Evolutionary conservation across 106 monocot genomes (phyloP), one percentile per base, ranked within the genome.

Genomic region (Acorus gramineus): DNA sequence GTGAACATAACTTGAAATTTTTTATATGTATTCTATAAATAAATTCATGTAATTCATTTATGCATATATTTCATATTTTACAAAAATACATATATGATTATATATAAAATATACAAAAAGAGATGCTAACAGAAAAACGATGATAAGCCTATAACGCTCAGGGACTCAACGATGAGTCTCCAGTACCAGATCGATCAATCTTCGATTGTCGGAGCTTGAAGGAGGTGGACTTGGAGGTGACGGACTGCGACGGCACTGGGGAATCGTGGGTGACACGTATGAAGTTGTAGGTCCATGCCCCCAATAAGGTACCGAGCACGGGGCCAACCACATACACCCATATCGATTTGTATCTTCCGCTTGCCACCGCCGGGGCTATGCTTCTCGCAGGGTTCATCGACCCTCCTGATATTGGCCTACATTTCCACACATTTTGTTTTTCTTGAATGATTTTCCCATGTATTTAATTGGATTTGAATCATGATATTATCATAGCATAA

Each of bases 381-480:
- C 71, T 85, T 60, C 89, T 78, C 51, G 80, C 85, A 8, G 89
- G 89, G 64, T 89, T 89, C 89, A 89, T 89, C 44, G 89, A 89
- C 47, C 85, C 89, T 8, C 85, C 89, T 0, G 89, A 89, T 9
- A 89, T 66, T 9, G 85, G 89, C 85, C 89, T 89, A 79, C 75
- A 79, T 52, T 53, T 63, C 5, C 45, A 64, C 7, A 14, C 6
- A 5, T 28, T 7, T 58, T n/a, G n/a, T n/a, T n/a, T n/a, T n/a
- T n/a, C n/a, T n/a, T n/a, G n/a, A n/a, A n/a, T n/a, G n/a, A n/a
- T n/a, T n/a, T n/a, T n/a, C n/a, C n/a, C n/a, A n/a, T n/a, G n/a
- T n/a, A n/a, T n/a, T n/a, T n/a, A n/a, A n/a, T n/a, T n/a, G n/a
- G n/a, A n/a, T n/a, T n/a, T 28, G 28, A 28, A 28, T 28, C 1